Percentiles rank a stretch among this genome's conserved stretches.
Conservation (phyloP, 768 basidiomycete genomes). For the Kondoa subrosea region DNA sequence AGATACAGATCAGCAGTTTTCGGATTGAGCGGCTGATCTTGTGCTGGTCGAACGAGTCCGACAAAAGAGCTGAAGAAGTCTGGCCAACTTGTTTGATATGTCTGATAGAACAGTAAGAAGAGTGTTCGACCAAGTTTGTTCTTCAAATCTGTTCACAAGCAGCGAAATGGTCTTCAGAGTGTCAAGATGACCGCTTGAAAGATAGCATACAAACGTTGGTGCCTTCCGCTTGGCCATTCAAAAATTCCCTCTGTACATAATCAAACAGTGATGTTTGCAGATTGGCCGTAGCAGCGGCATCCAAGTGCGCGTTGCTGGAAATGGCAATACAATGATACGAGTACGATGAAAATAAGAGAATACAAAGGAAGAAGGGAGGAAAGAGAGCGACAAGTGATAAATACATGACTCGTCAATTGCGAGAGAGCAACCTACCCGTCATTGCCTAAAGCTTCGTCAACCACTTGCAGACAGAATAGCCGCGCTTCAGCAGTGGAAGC, state of each 20-base stretch:
- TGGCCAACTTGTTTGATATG: conserved; percentile 72
- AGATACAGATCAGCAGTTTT: conserved; percentile 79
- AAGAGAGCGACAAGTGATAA: too few relatives aligned
- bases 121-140: conserved; percentile 57
- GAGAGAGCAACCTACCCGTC: not conserved
- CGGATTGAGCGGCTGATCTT: conserved; percentile 51
- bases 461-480: conserved; percentile 28
- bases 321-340: not conserved
- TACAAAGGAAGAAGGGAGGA: not conserved
- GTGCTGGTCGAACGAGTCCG: conserved; percentile 47
- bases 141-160: conserved; percentile 17
- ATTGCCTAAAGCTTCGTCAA: conserved; percentile 22
- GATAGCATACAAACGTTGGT: conserved; percentile 22
- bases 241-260: conserved; percentile 23
- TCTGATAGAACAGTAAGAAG: conserved; percentile 70
- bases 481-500: conserved; percentile 19
- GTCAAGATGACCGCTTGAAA: not conserved
- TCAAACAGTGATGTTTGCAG: conserved; percentile 20
- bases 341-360: not conserved
- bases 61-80: conserved; percentile 65
- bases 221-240: conserved; percentile 21
- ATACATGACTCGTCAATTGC: not conserved
- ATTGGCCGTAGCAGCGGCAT: conserved; percentile 14
- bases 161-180: not conserved
- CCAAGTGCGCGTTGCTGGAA: not conserved